These are phyloP conservation scores for Saitozyma sp. DNA, from an alignment of 768 basidiomycete genomes.

Conservation along the genomic window DNA sequence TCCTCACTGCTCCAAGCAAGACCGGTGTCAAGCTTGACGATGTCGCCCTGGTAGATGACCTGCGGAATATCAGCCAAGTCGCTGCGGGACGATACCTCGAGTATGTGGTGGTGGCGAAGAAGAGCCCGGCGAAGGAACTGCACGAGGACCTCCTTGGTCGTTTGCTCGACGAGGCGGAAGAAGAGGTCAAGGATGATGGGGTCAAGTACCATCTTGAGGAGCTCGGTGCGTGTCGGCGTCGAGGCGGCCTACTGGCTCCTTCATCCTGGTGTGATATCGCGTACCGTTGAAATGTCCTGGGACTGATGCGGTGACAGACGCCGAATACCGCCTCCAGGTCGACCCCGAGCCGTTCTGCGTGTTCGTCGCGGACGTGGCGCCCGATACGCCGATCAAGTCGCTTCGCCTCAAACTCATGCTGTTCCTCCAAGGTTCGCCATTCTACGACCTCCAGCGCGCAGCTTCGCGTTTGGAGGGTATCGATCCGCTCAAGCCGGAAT, in stretches of 20 bases:
- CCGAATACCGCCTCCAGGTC: slow-evolving; percentile 37
- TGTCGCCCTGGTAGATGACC: slow-evolving; percentile 60
- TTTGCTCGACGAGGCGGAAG: slow-evolving; percentile 54
- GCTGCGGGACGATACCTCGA: slow-evolving; percentile 76
- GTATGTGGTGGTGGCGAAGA: slow-evolving; percentile 71
- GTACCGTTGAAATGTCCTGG: not conserved
- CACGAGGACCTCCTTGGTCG: slow-evolving; percentile 69
- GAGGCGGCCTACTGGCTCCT: not conserved
- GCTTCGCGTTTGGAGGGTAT: slow-evolving; percentile 58
- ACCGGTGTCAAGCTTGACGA: slow-evolving; percentile 67
- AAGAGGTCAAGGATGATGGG: slow-evolving; percentile 52
- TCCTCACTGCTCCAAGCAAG: slow-evolving; percentile 31
- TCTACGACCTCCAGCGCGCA: slow-evolving; percentile 63
- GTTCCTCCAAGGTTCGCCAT: slow-evolving; percentile 72
- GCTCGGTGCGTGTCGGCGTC: slow-evolving; percentile 33
- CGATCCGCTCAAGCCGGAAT: slow-evolving; percentile 67
- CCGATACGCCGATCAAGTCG: slow-evolving; percentile 72
- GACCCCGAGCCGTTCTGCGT: slow-evolving; percentile 50
- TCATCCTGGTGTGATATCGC: not conserved
- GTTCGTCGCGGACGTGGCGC: slow-evolving; percentile 80
- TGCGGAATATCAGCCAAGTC: slow-evolving; percentile 61
- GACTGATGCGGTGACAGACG: slow-evolving; percentile 15
- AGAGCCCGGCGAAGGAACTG: slow-evolving; percentile 64
- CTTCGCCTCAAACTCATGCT: slow-evolving; percentile 72
- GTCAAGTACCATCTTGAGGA: slow-evolving; percentile 58